Evolutionary conservation across 2,329 filamentous ascomycete species (phyloP), one percentile per base, ranked within the genome.

Genomic region (Pseudogymnoascus sp.): DNA sequence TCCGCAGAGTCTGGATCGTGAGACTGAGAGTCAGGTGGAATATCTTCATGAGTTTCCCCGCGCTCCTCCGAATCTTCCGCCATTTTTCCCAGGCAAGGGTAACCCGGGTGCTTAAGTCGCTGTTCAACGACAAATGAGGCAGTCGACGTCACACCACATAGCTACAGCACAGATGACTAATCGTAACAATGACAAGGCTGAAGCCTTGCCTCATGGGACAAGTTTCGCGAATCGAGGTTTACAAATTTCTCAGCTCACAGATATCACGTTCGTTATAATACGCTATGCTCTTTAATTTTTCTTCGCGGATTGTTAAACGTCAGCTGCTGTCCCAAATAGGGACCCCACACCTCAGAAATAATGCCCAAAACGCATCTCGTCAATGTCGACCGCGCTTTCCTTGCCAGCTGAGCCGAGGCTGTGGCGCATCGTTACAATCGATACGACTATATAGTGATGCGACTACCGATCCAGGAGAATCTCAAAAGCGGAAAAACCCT

Each of bases 401-500:
- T 30, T 1, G n/a, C 45, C 45, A 30, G 8, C 26, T 52, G 26
- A 30, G 8, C 45, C 45, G 26, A 52, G 26, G 45, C n/a, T 52
- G 45, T 30, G 45, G 26, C 45, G 45, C 45, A 52, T 19, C 45
- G n/a, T 13, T 33, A 19, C 45, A 52, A 30, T 26, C 15, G 23
- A 35, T 23, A 35, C 55, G 55, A 39, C 15, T 2, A 23, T 35
- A 59, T 15, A 33, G 33, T 5, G 26, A 8, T 6, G 37, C 38
- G 2, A 57, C 58, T 15, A 58, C 9, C 2, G 55, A 37, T 10
- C 5, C 12, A 57, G n/a, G 9, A 23, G 55, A 37, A 35, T 37
- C 62, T 3, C 65, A 66, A 33, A 71, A 71, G 67, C 76, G 78
- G 60, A 80, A 81, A 64, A 71, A 73, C 5, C 68, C 71, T n/a